Base-by-base conservation (phyloP, 768 basidiomycete genomes). In the Boletus reticulatus region DNA sequence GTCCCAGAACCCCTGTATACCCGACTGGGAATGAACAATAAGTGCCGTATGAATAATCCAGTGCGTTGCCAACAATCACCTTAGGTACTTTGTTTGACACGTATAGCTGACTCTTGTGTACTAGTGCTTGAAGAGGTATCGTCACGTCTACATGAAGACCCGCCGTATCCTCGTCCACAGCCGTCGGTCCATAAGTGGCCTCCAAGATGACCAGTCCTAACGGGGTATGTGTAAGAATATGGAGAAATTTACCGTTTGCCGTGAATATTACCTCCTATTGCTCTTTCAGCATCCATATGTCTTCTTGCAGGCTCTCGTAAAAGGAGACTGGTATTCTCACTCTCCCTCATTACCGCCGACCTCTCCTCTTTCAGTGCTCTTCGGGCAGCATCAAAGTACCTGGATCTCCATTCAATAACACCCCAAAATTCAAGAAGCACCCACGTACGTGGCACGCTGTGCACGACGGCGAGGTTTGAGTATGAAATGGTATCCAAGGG, bases 1-100 rank as follows among this genome's bases (percentile, higher is more conserved):
- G 73, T 96, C 93, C 66, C 83, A 85, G 75, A 97, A 94, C n/a
- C 93, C 93, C 65, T 91, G 85, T 39, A 96, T 76, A 27, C 84
- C 81, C 55, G 84, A 76, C 89, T 89, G 61, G 32, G 37, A 50
- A 36, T 56, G 53, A 50, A 22, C 53, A 8, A 42, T 59, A 32
- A 61, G 55, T 34, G 17, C 24, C 37, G 52, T 27, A 43, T 34
- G 22, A 36, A 53, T 38, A 31, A 49, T 42, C 42, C 16, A 8
- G 14, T 34, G 9, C 16, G 44, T 42, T 50, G 29, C 46, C 43
- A 49, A 43, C 51, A 34, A 11, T 57, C 51, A 91, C 89, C 80
- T 95, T 96, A 45, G 83, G 77, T 63, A 86, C 77, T 44, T 84
- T 85, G 49, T 84, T 84, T 41, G 92, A 84, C 58, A 95, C 86